phyloP scores from a whole-genome alignment of 371 early-diverging fungal species.

The Cokeromyces recurvatus region DNA sequence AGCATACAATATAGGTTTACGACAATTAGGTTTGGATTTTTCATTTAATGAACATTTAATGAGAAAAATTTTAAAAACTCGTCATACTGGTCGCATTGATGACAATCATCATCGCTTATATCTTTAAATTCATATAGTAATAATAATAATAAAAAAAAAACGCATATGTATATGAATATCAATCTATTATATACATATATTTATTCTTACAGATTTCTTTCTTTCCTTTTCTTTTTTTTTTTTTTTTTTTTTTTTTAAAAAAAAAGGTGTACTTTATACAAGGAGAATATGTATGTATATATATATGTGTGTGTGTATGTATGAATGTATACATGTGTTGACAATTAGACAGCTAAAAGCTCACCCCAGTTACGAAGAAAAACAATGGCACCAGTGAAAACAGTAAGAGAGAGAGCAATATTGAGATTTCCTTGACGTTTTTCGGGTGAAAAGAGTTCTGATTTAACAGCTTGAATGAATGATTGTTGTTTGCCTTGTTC shows the following conservation, averaged over 20 bases:
- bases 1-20: conserved; percentile 28
- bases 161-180: not conserved
- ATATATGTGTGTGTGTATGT: no score
- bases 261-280: no score
- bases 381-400: conserved; percentile 59
- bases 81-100: conserved; percentile 21
- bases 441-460: conserved; percentile 48
- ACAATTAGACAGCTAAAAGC: conserved; percentile 61
- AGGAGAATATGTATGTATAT: no score
- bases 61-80: conserved; percentile 4
- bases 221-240: no score
- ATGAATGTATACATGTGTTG: no score
- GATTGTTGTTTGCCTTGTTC: conserved; percentile 27
- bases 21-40: conserved; percentile 15
- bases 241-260: no score
- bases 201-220: not conserved
- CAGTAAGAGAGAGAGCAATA: conserved; percentile 58
- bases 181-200: no score
- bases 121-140: conserved; percentile 16
- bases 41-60: conserved; percentile 14
- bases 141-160: conserved; percentile 4
- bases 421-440: conserved; percentile 56
- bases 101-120: conserved; percentile 42
- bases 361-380: conserved; percentile 65
- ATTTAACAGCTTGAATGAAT: conserved; percentile 39